Evolutionary conservation across 2,329 filamentous ascomycete species (phyloP).

Genomic region (Ustulina deusta): DNA sequence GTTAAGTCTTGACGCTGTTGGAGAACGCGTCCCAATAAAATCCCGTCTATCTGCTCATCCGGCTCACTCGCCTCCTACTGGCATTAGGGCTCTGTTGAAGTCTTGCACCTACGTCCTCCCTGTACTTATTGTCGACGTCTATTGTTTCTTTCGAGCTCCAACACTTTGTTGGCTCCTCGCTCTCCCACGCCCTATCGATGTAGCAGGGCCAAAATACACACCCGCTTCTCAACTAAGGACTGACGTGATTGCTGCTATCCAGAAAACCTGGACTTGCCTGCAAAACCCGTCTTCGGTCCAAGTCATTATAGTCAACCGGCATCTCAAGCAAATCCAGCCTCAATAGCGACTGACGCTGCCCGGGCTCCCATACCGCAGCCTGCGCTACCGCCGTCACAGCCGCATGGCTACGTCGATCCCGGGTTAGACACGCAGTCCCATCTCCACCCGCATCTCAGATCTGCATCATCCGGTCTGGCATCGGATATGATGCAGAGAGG

Average conservation of each 20-base stretch:
- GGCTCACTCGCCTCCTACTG: slow-evolving; percentile 42
- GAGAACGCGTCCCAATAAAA: slow-evolving; percentile 47
- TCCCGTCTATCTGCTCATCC: slow-evolving; percentile 43
- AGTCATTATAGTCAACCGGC: slow-evolving; percentile 40
- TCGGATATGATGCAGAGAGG: slow-evolving; percentile 52
- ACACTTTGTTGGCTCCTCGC: neutral
- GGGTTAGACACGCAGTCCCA: slow-evolving; percentile 45
- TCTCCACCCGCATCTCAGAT: slow-evolving; percentile 48
- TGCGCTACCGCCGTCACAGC: slow-evolving; percentile 41
- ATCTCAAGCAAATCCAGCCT: slow-evolving; percentile 39
- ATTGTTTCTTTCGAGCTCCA: slow-evolving; percentile 35
- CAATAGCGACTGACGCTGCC: slow-evolving; percentile 34
- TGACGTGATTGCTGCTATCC: slow-evolving; percentile 37
- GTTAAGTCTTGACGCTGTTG: slow-evolving; percentile 46
- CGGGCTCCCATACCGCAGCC: slow-evolving; percentile 41
- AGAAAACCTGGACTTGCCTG: slow-evolving; percentile 44
- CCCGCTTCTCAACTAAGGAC: slow-evolving; percentile 25
- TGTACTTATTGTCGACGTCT: slow-evolving; percentile 11
- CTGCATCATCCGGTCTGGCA: slow-evolving; percentile 40
- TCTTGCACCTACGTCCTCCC: slow-evolving; percentile 41
- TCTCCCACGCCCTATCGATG: neutral
- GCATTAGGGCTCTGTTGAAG: slow-evolving; percentile 43
- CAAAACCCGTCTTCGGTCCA: slow-evolving; percentile 43
- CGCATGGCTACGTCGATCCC: slow-evolving; percentile 47
- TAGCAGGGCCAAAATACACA: neutral